phyloP scores from a whole-genome alignment of 202 grass and related monocot species.

The Panicum virgatum region DNA sequence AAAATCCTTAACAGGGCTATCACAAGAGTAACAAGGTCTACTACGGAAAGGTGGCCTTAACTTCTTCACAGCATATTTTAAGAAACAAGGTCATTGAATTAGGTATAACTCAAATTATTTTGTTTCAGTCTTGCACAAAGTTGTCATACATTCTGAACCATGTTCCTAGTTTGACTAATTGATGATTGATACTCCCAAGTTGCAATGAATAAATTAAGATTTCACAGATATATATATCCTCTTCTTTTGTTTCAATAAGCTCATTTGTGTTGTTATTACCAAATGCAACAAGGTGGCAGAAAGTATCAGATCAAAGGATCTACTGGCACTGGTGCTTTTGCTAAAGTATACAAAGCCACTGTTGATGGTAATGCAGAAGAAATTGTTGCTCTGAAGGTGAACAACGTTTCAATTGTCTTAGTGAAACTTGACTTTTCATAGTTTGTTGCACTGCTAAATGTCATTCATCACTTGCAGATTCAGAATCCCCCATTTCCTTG shows the following conservation, averaged over 20 bases:
- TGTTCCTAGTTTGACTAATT: conserved; percentile 22
- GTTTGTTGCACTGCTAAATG: conserved; percentile 29
- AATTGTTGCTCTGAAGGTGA: conserved; percentile 85
- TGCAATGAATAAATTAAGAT: background rate
- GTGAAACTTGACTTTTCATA: conserved; percentile 21
- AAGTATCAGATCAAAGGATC: conserved; percentile 94
- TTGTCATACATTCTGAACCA: conserved; percentile 21
- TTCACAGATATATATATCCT: conserved; percentile 1
- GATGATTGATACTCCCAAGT: conserved; percentile 8
- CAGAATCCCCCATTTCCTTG: conserved; percentile 78
- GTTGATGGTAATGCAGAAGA: conserved; percentile 73
- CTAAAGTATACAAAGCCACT: conserved; percentile 80
- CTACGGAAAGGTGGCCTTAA: conserved; percentile 75
- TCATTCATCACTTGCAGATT: conserved; percentile 59
- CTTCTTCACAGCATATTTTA: conserved; percentile 59
- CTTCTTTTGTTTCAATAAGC: background rate
- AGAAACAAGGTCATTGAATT: conserved; percentile 78
- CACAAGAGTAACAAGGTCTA: conserved; percentile 77
- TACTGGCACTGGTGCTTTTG: conserved; percentile 79
- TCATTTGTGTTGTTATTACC: conserved; percentile 16
- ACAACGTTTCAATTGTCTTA: conserved; percentile 25
- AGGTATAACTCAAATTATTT: conserved; percentile 60
- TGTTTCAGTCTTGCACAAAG: conserved; percentile 6
- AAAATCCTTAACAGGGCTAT: conserved; percentile 71
- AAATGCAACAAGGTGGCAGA: conserved; percentile 55